Base-by-base conservation (phyloP, 108 stramenopile species). In the Stephanodiscus triporus region DNA sequence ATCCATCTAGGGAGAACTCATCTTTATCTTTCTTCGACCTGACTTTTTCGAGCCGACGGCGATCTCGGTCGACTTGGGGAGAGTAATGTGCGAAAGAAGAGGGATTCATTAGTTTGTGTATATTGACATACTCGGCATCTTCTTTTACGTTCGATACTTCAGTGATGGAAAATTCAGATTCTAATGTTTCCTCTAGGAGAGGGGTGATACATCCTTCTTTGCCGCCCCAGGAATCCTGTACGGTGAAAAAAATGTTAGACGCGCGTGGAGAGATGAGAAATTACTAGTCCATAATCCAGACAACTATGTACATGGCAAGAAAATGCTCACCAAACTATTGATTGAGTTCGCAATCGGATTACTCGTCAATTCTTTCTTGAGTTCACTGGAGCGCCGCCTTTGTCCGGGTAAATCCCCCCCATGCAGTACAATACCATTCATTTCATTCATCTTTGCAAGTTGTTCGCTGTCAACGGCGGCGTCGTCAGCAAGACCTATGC, bases 51-150 rank as follows among this genome's bases (percentile, higher is more conserved):
- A 75, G 9, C 43, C 45, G 45, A 26, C 70, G 40, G 45, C 80
- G 26, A 17, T 17, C 70, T 13, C 32, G 51, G 38, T 75, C 75
- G 27, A 47, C 53, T 66, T 71, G 24, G 64, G 80, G 70, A 47
- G 74, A 81, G 56, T 63, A 73, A 42, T 81, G 64, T 14, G 63
- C 56, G 7, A 43, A 26, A 17, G 68, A 63, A 30, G 54, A 45
- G n/a, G 61, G 63, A 17, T 42, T 30, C 26, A 81, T 43, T 6
- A 74, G 51, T 45, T 74, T 75, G 36, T 63, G 36, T 10, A 81
- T 38, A 34, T 75, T 70, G 63, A 81, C 47, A 54, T 65, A 81
- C 43, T 75, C 70, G 19, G 73, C 73, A 70, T 66, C 63, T 34
- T 77, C 37, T 20, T 66, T 66, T 23, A 45, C 2, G 5, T 75